Evolutionary conservation across 2,329 filamentous ascomycete species (phyloP), one percentile per base, ranked within the genome.

Genomic region (Paraphaeosphaeria sporulosa): DNA sequence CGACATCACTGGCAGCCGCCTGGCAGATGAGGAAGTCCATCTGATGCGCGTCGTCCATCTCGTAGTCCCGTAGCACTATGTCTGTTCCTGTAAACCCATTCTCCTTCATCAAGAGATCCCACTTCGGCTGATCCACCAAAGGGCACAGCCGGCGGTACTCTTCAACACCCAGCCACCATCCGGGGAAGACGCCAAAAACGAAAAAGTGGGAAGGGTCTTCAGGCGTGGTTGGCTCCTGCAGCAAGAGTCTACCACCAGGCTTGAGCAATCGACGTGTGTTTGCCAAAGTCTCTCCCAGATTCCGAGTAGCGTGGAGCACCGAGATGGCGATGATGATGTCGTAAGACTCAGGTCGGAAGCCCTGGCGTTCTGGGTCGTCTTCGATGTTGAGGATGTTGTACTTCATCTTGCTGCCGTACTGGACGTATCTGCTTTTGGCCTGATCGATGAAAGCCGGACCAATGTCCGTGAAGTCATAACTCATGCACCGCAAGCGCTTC

Each of bases 391-490:
- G 13, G 8, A 50, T n/a, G 5, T 19, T 23, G 30, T 36, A 50
- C 19, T 23, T 34, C n/a, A 50, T 50, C 17, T 21, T 36, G 30
- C 17, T 21, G 3, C 19, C 34, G 5, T 25, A 40, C 1, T 8
- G 19, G 30, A 17, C n/a, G 8, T 65, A 64, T 43, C 60, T 61
- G 27, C 61, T 58, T 4, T 59, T 53, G 21, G 67, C 67, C 19
- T 60, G 57, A 17, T 68, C 62, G 34, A 71, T 64, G 34, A 70
- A 69, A 30, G 53, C 54, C 1, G 66, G 64, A 0, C 61, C 64
- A 6, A 71, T 62, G 21, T 71, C 69, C 0, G 68, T 71, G 36
- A 64, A 70, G 4, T 58, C 60, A 25, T 70, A 71, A 1, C 13
- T 8, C 3, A 13, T 13, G 1, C 42, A 30, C n/a, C 19, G 27